Percentiles rank a stretch among this genome's conserved stretches.
These are phyloP conservation scores for Penicillium taxi DNA, from an alignment of 495 filamentous ascomycete species.

Conservation along the genomic window DNA sequence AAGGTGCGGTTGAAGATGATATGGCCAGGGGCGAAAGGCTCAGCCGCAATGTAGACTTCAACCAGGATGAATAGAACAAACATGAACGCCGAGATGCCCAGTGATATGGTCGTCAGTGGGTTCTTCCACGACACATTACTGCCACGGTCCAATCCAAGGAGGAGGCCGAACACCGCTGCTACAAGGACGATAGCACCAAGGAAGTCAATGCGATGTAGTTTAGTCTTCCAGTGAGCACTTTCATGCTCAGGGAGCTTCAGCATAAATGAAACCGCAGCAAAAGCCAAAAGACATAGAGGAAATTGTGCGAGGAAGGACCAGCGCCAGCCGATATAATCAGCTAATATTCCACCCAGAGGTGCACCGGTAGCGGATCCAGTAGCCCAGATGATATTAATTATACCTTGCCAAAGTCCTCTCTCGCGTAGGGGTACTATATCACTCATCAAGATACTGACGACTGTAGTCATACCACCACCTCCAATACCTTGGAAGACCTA, in stretches of 20 bases:
- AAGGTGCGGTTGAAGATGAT: conserved; percentile 68
- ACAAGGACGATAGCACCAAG: conserved; percentile 63
- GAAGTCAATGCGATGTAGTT: conserved; percentile 73
- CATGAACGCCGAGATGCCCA: conserved; percentile 50
- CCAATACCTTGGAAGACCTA: conserved; percentile 63
- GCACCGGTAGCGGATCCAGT: conserved; percentile 62
- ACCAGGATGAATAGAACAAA: conserved; percentile 63
- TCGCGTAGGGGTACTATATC: conserved; percentile 73
- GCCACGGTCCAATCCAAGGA: conserved; percentile 71
- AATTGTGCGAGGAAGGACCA: conserved; percentile 74
- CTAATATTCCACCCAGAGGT: conserved; percentile 62
- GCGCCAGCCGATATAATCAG: conserved; percentile 74
- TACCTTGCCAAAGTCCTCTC: conserved; percentile 72
- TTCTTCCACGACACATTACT: conserved; percentile 64
- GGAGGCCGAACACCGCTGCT: conserved; percentile 60
- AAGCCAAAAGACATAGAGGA: conserved; percentile 62
- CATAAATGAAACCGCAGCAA: conserved; percentile 51
- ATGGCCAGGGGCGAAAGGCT: conserved; percentile 73
- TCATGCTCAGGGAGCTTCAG: conserved; percentile 54
- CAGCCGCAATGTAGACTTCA: conserved; percentile 60
- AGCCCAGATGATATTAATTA: conserved; percentile 74
- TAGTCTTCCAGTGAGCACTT: conserved; percentile 49
- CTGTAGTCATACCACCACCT: conserved; percentile 78
- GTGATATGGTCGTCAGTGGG: conserved; percentile 49
- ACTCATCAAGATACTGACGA: conserved; percentile 68